These are phyloP conservation scores for Tolypocladium cylindrosporum DNA, from an alignment of 2,329 filamentous ascomycete species.

Conservation along the genomic window DNA sequence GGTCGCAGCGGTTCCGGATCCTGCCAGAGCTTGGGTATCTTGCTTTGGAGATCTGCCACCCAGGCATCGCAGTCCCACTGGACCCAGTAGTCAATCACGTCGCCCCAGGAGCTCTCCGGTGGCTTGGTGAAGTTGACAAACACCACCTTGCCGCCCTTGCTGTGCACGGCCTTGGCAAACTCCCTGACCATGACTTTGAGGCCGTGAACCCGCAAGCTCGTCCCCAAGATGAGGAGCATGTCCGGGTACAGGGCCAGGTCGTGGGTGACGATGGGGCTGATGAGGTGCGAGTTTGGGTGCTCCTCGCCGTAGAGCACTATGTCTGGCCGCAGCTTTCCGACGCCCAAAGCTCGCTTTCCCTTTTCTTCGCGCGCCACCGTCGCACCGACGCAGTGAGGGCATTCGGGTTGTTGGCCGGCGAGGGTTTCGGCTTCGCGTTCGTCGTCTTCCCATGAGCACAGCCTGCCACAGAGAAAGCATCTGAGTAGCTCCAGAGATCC, in stretches of 20 bases:
- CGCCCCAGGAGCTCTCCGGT: slow-evolving; percentile 61
- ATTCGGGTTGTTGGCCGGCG: slow-evolving; percentile 56
- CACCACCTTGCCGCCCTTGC: slow-evolving; percentile 56
- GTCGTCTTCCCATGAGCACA: slow-evolving; percentile 50
- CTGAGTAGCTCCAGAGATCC: slow-evolving; percentile 56
- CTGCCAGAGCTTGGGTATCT: slow-evolving; percentile 51
- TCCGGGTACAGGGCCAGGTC: slow-evolving; percentile 57
- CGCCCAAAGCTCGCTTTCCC: slow-evolving; percentile 56
- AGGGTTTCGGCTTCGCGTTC: slow-evolving; percentile 46
- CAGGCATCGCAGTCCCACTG: slow-evolving; percentile 68
- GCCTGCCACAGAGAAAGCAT: slow-evolving; percentile 51
- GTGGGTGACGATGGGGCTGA: slow-evolving; percentile 58
- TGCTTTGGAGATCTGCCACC: slow-evolving; percentile 52
- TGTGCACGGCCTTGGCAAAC: slow-evolving; percentile 63
- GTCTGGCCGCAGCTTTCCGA: slow-evolving; percentile 60
- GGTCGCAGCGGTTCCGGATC: slow-evolving; percentile 35
- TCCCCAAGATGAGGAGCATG: slow-evolving; percentile 59
- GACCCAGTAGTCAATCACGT: slow-evolving; percentile 65
- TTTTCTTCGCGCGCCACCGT: slow-evolving; percentile 52
- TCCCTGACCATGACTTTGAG: slow-evolving; percentile 61
- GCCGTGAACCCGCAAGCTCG: slow-evolving; percentile 60
- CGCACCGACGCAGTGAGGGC: slow-evolving; percentile 53
- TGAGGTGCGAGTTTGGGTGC: slow-evolving; percentile 57
- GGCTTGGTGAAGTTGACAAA: slow-evolving; percentile 68
- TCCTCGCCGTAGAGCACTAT: slow-evolving; percentile 69